Percentiles rank a stretch among this genome's conserved stretches.
These are phyloP conservation scores for Auricularia sp. DNA, from an alignment of 768 basidiomycete species.

Conservation along the genomic window DNA sequence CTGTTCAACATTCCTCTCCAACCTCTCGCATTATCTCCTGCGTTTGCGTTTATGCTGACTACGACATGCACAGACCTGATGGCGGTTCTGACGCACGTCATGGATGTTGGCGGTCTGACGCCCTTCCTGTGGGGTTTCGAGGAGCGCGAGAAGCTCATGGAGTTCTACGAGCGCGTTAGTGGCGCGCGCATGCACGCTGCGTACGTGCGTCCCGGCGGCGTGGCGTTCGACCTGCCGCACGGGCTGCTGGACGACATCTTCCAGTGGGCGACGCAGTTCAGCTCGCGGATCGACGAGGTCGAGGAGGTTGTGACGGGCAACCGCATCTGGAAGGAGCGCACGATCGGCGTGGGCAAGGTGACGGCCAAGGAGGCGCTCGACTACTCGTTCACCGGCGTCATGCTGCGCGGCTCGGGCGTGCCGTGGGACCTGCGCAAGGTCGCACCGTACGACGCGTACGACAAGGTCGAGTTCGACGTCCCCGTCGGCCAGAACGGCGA, in stretches of 20 bases:
- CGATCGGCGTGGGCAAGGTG: slow-evolving; percentile 80
- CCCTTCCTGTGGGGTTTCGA: slow-evolving; percentile 99
- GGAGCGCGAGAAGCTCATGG: slow-evolving; percentile 99
- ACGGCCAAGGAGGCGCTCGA: slow-evolving; percentile 87
- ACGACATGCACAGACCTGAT: slow-evolving; percentile 58
- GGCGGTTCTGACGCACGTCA: slow-evolving; percentile 91
- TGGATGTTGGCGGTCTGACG: slow-evolving; percentile 96
- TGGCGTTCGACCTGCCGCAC: slow-evolving; percentile 94
- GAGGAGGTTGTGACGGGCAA: slow-evolving; percentile 97
- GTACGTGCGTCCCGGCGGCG: slow-evolving; percentile 92
- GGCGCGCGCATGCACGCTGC: slow-evolving; percentile 95
- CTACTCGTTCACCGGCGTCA: slow-evolving; percentile 93
- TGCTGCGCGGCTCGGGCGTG: slow-evolving; percentile 89
- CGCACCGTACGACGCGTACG: slow-evolving; percentile 92
- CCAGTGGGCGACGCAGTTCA: slow-evolving; percentile 95
- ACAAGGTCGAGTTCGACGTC: slow-evolving; percentile 95
- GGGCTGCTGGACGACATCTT: slow-evolving; percentile 98
- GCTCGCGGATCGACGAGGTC: slow-evolving; percentile 85
- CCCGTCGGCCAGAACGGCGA: slow-evolving; percentile 97
- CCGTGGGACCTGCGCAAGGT: slow-evolving; percentile 93
- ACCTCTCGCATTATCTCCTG: neutral
- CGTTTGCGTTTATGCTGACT: neutral
- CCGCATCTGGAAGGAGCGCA: slow-evolving; percentile 96
- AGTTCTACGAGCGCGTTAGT: slow-evolving; percentile 98
- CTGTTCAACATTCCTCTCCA: neutral